These are phyloP conservation scores for Rubus parviflorus DNA, from an alignment of 306 rosid genomes.

Conservation along the genomic window DNA sequence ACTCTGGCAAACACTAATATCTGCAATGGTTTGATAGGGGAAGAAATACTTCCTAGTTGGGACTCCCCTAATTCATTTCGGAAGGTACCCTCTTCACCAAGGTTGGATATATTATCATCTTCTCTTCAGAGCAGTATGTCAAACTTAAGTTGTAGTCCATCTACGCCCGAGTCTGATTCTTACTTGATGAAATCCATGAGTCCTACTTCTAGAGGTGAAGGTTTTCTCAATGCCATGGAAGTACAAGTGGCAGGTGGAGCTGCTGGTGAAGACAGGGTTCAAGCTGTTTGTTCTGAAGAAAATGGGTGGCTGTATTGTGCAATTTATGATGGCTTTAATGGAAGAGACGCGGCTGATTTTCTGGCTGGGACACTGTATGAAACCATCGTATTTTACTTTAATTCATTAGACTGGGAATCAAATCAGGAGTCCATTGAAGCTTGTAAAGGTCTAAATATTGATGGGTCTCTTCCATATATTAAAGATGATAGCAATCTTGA, in stretches of 20 bases:
- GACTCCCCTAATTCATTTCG: conserved; percentile 96
- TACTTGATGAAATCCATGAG: conserved; percentile 48
- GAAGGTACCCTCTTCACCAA: conserved; percentile 78
- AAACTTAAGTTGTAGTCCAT: conserved; percentile 82
- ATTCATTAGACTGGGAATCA: conserved; percentile 56
- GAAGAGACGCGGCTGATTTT: conserved; percentile 98
- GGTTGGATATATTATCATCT: conserved; percentile 73
- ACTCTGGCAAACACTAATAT: conserved; percentile 93
- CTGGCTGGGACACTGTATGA: conserved; percentile 94
- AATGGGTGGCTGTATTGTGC: conserved; percentile 97
- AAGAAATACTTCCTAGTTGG: conserved; percentile 90
- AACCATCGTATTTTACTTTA: conserved; percentile 64
- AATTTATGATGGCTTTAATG: conserved; percentile 96
- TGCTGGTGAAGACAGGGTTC: conserved; percentile 99
- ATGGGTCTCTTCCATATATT: conserved; percentile 35
- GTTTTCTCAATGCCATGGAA: conserved; percentile 75
- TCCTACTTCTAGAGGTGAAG: conserved; percentile 64
- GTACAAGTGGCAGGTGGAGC: conserved; percentile 99
- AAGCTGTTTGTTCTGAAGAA: conserved; percentile 98
- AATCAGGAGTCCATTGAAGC: conserved; percentile 38
- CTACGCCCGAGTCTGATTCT: conserved; percentile 69
- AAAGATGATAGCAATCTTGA: conserved; percentile 32
- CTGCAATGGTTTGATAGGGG: conserved; percentile 90
- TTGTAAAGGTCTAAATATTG: conserved; percentile 31
- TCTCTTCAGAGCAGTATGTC: conserved; percentile 79